phyloP scores from a whole-genome alignment of 768 basidiomycete species.

The Lactarius vividus region DNA sequence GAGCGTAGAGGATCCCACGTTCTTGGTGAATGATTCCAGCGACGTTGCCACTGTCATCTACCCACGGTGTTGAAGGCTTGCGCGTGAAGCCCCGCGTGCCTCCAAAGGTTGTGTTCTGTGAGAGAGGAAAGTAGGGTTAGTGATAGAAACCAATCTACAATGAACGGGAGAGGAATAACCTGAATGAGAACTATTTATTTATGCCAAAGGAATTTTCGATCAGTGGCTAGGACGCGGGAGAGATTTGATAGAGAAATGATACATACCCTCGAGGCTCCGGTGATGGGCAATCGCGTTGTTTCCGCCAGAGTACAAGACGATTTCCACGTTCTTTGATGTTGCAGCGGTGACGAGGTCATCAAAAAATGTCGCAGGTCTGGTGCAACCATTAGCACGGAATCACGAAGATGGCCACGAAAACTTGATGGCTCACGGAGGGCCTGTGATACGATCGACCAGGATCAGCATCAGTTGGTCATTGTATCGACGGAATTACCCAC shows the following conservation, averaged over 20 bases:
- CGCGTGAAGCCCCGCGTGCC: constrained; percentile 73
- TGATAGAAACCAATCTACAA: not conserved
- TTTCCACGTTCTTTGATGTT: constrained; percentile 7
- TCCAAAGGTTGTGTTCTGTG: constrained; percentile 74
- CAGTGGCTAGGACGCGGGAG: not conserved
- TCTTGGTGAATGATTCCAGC: constrained; percentile 76
- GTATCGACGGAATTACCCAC: constrained; percentile 2
- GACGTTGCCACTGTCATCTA: constrained; percentile 53
- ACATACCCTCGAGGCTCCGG: constrained; percentile 18
- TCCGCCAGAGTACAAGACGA: constrained; percentile 19
- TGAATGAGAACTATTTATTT: constrained; percentile 18
- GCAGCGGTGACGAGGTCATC: constrained; percentile 15
- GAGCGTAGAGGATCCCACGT: constrained; percentile 51
- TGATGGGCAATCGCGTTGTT: constrained; percentile 25
- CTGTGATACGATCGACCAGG: not conserved
- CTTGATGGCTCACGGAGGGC: constrained; percentile 8
- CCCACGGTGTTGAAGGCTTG: constrained; percentile 67
- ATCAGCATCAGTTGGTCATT: not conserved
- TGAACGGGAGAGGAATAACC: not conserved
- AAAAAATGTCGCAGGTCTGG: constrained; percentile 22
- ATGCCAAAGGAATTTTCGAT: not conserved
- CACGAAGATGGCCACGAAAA: not conserved
- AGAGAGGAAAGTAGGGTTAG: not conserved
- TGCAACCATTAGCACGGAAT: not conserved
- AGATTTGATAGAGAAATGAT: not conserved